A percentile compares a stretch with the other conserved stretches of the same genome.
Evolutionary conservation across 208 protist genomes (phyloP).

Genomic region (Novymonas esmeraldas): DNA sequence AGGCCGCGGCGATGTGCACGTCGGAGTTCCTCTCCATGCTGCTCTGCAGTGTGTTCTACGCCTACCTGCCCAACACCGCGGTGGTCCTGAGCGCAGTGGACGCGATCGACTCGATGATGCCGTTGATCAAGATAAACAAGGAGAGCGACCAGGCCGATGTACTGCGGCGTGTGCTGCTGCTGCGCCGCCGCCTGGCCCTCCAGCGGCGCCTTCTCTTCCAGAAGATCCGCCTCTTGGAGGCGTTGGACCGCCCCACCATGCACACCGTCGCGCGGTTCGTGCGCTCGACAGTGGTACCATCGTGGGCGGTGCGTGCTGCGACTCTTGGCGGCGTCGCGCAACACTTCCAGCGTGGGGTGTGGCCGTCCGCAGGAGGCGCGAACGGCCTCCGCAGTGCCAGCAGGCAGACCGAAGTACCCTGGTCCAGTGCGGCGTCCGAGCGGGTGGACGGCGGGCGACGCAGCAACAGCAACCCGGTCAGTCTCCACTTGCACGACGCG

Average conservation of each 20-base stretch:
- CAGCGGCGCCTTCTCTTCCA: conserved; percentile 51
- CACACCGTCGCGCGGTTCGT: conserved; percentile 45
- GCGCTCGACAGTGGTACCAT: background rate
- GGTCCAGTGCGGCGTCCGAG: background rate
- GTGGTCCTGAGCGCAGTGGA: conserved; percentile 61
- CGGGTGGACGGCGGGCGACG: background rate
- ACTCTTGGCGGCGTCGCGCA: background rate
- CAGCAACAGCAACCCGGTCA: background rate
- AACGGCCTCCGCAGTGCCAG: background rate
- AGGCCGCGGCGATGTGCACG: conserved; percentile 21
- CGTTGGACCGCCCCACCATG: conserved; percentile 34
- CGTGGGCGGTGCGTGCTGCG: background rate
- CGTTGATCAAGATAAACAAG: conserved; percentile 38
- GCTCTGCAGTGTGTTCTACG: conserved; percentile 42
- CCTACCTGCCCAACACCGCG: conserved; percentile 55
- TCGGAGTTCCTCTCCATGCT: conserved; percentile 37
- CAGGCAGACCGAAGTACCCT: background rate
- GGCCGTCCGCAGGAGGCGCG: background rate
- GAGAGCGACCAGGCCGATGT: conserved; percentile 73
- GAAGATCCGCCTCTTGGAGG: conserved; percentile 55
- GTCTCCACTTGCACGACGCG: background rate
- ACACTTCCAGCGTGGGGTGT: background rate
- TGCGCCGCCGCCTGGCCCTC: conserved; percentile 53
- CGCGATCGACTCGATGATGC: conserved; percentile 69
- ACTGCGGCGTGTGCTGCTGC: conserved; percentile 58